Evolutionary conservation across 2,329 filamentous ascomycete genomes (phyloP).

Genomic region (Fusarium anthophilum): DNA sequence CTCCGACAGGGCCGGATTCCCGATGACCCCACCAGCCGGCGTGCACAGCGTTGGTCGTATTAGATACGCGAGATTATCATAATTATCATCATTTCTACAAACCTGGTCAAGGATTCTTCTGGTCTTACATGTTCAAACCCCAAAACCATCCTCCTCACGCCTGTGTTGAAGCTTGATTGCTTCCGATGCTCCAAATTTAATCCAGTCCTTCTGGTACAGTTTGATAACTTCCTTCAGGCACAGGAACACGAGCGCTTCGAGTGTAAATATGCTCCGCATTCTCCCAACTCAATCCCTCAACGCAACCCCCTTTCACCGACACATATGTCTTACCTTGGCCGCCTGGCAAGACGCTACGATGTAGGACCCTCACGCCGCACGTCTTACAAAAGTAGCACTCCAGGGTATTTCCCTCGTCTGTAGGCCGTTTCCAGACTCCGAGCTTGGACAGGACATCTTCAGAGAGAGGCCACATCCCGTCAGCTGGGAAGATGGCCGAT

Average conservation of each 20-base stretch:
- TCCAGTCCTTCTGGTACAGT: conserved; percentile 21
- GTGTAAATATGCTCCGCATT: conserved; percentile 57
- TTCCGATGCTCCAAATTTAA: background rate
- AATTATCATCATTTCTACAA: background rate
- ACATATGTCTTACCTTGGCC: conserved; percentile 50
- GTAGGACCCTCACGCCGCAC: conserved; percentile 59
- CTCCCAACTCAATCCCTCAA: conserved; percentile 54
- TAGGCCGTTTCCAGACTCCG: conserved; percentile 50
- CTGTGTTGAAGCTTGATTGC: background rate
- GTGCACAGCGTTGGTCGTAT: background rate
- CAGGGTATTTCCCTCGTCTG: conserved; percentile 53
- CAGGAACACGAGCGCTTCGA: conserved; percentile 54
- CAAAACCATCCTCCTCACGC: background rate
- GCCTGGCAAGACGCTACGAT: conserved; percentile 52
- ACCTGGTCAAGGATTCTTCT: background rate
- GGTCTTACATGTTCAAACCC: background rate
- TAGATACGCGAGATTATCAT: background rate
- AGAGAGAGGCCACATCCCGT: conserved; percentile 53
- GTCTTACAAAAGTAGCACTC: conserved; percentile 55
- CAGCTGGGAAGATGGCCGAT: conserved; percentile 54
- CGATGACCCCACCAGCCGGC: background rate
- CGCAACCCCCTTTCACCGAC: conserved; percentile 58
- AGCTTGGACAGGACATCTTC: conserved; percentile 46
- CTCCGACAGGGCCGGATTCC: conserved; percentile 26
- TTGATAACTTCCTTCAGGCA: conserved; percentile 50